A percentile compares a stretch with the other conserved stretches of the same genome.
phyloP scores from a whole-genome alignment of 768 basidiomycete genomes.

The Mycena sanguinolenta region DNA sequence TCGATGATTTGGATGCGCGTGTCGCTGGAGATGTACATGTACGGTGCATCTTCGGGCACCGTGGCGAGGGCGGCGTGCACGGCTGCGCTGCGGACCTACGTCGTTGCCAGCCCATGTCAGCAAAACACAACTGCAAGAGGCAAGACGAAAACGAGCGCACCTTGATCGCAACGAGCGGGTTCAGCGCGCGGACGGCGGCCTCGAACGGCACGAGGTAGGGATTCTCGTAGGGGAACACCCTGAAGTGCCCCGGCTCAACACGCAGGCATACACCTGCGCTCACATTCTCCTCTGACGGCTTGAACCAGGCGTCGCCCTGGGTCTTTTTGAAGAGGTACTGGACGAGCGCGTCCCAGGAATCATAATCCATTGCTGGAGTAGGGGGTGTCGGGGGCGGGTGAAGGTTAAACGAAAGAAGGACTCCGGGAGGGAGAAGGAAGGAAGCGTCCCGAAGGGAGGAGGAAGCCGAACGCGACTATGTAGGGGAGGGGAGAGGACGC shows the following conservation, averaged over 20 bases:
- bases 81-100: constrained; percentile 74
- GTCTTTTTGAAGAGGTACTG: constrained; percentile 89
- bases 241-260: constrained; percentile 75
- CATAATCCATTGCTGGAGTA: constrained; percentile 85
- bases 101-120: too few relatives aligned
- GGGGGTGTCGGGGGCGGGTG: too few relatives aligned
- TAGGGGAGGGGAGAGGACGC: too few relatives aligned
- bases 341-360: constrained; percentile 82
- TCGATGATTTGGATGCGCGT: constrained; percentile 92
- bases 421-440: too few relatives aligned
- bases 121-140: not conserved
- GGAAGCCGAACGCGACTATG: too few relatives aligned
- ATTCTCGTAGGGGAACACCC: constrained; percentile 91
- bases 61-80: constrained; percentile 83
- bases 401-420: too few relatives aligned
- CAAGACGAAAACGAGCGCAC: constrained; percentile 19
- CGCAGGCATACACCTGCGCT: constrained; percentile 85
- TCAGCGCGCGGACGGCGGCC: constrained; percentile 78
- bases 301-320: constrained; percentile 89
- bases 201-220: constrained; percentile 86
- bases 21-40: constrained; percentile 80
- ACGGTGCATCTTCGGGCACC: constrained; percentile 71
- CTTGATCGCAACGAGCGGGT: constrained; percentile 89
- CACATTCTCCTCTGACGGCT: constrained; percentile 85
- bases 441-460: too few relatives aligned